Percentiles rank a stretch among this genome's conserved stretches.
These are phyloP conservation scores for Dothideomycetes sp. DNA, from an alignment of 2,329 filamentous ascomycete species.

Conservation along the genomic window DNA sequence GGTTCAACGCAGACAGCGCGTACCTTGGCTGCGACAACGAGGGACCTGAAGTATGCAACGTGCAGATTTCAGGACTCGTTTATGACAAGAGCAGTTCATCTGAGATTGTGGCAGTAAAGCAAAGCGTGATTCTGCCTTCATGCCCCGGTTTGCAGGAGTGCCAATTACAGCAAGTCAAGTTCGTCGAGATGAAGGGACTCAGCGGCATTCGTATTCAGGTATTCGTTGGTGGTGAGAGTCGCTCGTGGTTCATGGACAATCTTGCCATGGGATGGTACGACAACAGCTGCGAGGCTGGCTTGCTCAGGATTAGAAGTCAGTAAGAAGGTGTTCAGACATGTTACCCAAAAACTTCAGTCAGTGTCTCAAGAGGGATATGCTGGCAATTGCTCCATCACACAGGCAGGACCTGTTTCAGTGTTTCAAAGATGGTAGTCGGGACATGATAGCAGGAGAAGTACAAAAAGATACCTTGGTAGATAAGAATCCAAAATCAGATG, in stretches of 20 bases:
- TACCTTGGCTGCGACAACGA: constrained; percentile 41
- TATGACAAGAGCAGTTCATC: constrained; percentile 28
- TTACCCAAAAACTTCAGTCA: no score
- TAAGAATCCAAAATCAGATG: no score
- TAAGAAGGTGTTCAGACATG: constrained; percentile 56
- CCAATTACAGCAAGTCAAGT: constrained; percentile 34
- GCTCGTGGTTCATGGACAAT: constrained; percentile 41
- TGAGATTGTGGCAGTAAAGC: constrained; percentile 30
- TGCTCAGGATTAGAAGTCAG: constrained; percentile 69
- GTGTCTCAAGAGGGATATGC: no score
- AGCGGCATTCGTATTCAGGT: constrained; percentile 42
- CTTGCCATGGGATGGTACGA: constrained; percentile 41
- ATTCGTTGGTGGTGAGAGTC: constrained; percentile 27
- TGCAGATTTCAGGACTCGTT: constrained; percentile 39
- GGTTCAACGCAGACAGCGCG: constrained; percentile 41
- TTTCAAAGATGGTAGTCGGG: no score
- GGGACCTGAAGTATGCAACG: constrained; percentile 29
- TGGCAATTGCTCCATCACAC: no score
- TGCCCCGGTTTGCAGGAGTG: constrained; percentile 35
- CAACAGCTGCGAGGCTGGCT: constrained; percentile 44
- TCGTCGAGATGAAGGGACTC: constrained; percentile 34
- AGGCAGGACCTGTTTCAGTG: no score
- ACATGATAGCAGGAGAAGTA: no score
- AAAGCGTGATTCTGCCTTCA: constrained; percentile 33
- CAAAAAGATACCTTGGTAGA: no score